Evolutionary conservation across 768 basidiomycete genomes (phyloP), one percentile per base, ranked within the genome.

Genomic region (Tulasnella sp.): DNA sequence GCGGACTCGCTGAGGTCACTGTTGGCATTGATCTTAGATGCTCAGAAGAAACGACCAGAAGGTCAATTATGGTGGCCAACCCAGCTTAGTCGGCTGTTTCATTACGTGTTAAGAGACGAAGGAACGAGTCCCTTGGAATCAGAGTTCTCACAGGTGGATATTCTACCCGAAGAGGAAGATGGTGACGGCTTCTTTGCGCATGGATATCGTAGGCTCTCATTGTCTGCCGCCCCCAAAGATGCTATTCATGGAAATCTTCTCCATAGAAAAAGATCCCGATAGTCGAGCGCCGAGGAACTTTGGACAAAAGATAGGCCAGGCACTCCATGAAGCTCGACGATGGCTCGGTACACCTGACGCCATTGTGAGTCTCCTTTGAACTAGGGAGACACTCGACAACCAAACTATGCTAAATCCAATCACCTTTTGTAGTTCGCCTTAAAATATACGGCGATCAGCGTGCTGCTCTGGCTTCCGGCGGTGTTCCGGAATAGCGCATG

Each of bases 401-500:
- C n/a, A n/a, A n/a, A n/a, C n/a, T n/a, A n/a, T 46, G 17, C 2
- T 2, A 38, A 43, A 19, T 59, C 46, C 61, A 17, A 10, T 8
- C 45, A 27, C 2, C 19, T 43, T 2, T 52, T n/a, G 9, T 51
- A 77, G 69, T 83, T 80, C 62, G 73, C 76, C 0, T 72, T 81
- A 64, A 76, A 79, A 67, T 77, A 78, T 60, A 73, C 72, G 0
- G 31, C 80, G 5, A 63, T 80, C 10, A 74, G 76, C 0, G 65
- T 82, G 41, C 75, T 73, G 0, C 66, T 82, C 1, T 82, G 78
- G 79, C 66, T 81, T 0, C 80, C 79, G 0, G 65, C 72, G 2
- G 76, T 81, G 0, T 66, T 74, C 53, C 65, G 60, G 19, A 64
- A 50, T 1, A 74, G 73, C 41, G 78, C 79, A 4, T 68, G 75